Evolutionary conservation across 2,329 filamentous ascomycete species (phyloP).

Genomic region (Dactylellina cionopaga): DNA sequence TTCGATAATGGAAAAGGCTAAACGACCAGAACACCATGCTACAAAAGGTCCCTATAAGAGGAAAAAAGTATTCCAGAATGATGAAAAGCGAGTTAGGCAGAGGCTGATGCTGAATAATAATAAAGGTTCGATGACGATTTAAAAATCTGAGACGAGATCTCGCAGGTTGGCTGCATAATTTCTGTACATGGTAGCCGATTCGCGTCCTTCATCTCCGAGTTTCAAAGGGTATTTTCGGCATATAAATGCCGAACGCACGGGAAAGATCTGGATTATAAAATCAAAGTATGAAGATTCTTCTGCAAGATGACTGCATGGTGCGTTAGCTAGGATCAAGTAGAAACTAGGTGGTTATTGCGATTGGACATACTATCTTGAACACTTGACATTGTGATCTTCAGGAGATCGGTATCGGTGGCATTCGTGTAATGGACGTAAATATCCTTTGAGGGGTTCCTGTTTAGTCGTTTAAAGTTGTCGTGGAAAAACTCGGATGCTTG

Average conservation of each 20-base stretch:
- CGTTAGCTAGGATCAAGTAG: conserved; percentile 1
- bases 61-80: conserved; percentile 15
- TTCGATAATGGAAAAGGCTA: conserved; percentile 7
- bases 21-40: conserved; percentile 48
- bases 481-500: conserved; percentile 82
- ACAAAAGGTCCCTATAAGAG: conserved; percentile 28
- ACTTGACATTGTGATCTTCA: conserved; percentile 86
- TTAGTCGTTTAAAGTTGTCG: conserved; percentile 80
- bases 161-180: conserved; percentile 10
- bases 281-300: conserved; percentile 57
- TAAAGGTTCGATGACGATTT: background rate
- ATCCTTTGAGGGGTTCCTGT: conserved; percentile 70
- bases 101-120: conserved; percentile 2
- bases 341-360: background rate
- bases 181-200: background rate
- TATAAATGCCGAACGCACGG: background rate
- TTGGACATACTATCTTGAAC: conserved; percentile 73
- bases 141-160: conserved; percentile 17
- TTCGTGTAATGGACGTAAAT: conserved; percentile 71
- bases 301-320: conserved; percentile 55
- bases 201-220: background rate
- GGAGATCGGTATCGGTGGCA: conserved; percentile 74
- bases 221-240: background rate
- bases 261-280: conserved; percentile 53
- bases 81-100: conserved; percentile 3